Conservation (phyloP, 257 asterid species). For the Ajuga chamaepitys region DNA sequence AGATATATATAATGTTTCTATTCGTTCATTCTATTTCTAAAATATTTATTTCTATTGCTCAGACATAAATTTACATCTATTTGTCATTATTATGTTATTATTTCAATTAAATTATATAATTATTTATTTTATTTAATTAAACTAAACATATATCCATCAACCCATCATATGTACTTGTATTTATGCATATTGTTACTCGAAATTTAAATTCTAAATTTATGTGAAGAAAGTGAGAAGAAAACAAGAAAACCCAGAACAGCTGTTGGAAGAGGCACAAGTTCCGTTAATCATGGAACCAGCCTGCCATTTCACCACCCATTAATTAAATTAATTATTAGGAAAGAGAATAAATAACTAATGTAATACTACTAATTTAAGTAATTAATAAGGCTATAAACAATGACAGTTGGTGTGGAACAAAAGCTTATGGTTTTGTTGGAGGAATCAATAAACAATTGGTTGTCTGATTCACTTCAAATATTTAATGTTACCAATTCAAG, state of each 20-base stretch:
- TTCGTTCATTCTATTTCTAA: no score
- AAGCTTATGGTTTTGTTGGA: neutral
- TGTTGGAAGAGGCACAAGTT: neutral
- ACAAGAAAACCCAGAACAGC: neutral
- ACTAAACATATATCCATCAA: no score
- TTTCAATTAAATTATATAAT: no score
- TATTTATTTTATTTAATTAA: no score
- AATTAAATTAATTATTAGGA: neutral
- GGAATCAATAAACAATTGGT: neutral
- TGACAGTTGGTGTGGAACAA: neutral
- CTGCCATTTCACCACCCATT: neutral
- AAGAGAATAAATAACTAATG: neutral
- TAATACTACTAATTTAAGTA: neutral
- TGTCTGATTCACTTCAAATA: neutral
- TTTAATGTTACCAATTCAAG: neutral
- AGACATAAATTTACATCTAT: no score
- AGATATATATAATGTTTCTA: no score
- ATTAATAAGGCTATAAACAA: neutral
- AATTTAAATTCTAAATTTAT: no score
- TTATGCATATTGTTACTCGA: no score
- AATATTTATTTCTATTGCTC: no score
- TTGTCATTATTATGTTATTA: no score
- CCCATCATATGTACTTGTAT: no score
- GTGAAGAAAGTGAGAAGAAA: neutral
- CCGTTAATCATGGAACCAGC: slow-evolving; percentile 12